phyloP scores from a whole-genome alignment of 176 grass and related monocot species.

The Aegilops speltoides region DNA sequence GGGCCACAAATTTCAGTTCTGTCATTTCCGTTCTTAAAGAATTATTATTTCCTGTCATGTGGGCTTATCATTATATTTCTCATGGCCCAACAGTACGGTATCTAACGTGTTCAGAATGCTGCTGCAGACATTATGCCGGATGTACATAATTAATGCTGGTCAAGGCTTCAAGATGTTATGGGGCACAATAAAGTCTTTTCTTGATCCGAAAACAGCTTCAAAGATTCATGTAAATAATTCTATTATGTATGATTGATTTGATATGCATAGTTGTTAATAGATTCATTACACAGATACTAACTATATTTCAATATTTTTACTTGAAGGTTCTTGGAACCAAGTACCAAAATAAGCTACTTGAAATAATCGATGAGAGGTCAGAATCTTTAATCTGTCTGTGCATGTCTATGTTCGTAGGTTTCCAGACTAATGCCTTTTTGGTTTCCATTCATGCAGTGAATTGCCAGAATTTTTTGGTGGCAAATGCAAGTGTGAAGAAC shows the following conservation, averaged over 20 bases:
- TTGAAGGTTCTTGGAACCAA: slow-evolving; percentile 91
- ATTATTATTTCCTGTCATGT: background rate
- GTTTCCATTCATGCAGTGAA: slow-evolving; percentile 54
- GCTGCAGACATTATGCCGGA: slow-evolving; percentile 71
- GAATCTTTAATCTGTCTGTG: slow-evolving; percentile 5
- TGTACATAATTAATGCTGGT: slow-evolving; percentile 95
- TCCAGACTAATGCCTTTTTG: slow-evolving; percentile 40
- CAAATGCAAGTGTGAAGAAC: slow-evolving; percentile 71
- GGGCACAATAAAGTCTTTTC: slow-evolving; percentile 94
- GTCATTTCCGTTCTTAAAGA: background rate
- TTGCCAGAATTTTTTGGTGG: slow-evolving; percentile 92
- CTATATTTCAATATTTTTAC: slow-evolving; percentile 28
- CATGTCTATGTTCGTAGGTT: slow-evolving; percentile 24
- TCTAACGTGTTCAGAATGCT: slow-evolving; percentile 30
- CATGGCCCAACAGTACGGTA: slow-evolving; percentile 4
- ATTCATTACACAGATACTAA: slow-evolving; percentile 6
- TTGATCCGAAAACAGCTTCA: slow-evolving; percentile 98
- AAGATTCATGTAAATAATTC: slow-evolving; percentile 82
- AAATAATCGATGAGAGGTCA: slow-evolving; percentile 92
- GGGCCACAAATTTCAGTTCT: background rate
- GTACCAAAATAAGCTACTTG: slow-evolving; percentile 86
- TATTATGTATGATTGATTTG: slow-evolving; percentile 12
- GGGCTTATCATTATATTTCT: slow-evolving; percentile 30
- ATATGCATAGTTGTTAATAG: slow-evolving; percentile 21
- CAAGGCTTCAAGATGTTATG: slow-evolving; percentile 93